These are phyloP conservation scores for Chrysoporthe cubensis DNA, from an alignment of 2,329 filamentous ascomycete genomes.

Conservation along the genomic window DNA sequence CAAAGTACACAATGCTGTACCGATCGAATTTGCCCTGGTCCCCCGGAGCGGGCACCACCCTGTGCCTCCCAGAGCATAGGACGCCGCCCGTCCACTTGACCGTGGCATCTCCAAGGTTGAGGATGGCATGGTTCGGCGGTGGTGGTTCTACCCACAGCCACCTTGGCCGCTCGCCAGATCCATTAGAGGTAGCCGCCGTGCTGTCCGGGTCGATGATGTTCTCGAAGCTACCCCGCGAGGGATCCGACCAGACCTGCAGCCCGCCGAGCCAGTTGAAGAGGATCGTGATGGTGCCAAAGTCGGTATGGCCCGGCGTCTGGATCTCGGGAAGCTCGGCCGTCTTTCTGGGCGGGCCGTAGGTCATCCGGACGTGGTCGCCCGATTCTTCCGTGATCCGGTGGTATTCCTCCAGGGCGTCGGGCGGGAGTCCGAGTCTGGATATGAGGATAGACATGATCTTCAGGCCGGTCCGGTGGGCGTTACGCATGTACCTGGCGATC, in stretches of 20 bases:
- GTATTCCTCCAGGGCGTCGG: conserved; percentile 16
- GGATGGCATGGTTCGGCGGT: conserved; percentile 38
- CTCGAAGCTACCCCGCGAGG: conserved; percentile 22
- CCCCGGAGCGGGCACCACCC: conserved; percentile 38
- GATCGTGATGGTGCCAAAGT: conserved; percentile 44
- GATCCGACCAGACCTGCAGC: conserved; percentile 39
- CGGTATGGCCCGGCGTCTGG: conserved; percentile 38
- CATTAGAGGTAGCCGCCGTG: not conserved
- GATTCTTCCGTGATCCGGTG: conserved; percentile 28
- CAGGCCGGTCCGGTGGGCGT: conserved; percentile 24
- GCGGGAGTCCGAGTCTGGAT: conserved; percentile 18
- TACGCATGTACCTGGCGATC: conserved; percentile 23
- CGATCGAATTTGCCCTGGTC: conserved; percentile 28
- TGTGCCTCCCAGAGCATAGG: conserved; percentile 40
- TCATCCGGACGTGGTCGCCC: conserved; percentile 30
- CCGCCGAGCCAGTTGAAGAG: conserved; percentile 45
- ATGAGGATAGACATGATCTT: conserved; percentile 25
- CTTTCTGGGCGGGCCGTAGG: conserved; percentile 24
- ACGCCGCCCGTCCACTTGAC: conserved; percentile 40
- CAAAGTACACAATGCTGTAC: conserved; percentile 31
- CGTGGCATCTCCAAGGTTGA: conserved; percentile 45
- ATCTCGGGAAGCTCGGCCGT: conserved; percentile 26
- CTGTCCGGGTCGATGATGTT: conserved; percentile 26
- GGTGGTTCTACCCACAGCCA: conserved; percentile 43
- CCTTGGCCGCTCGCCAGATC: conserved; percentile 12